Evolutionary conservation across 2,329 filamentous ascomycete genomes (phyloP).

Genomic region (Aulographum hederae): DNA sequence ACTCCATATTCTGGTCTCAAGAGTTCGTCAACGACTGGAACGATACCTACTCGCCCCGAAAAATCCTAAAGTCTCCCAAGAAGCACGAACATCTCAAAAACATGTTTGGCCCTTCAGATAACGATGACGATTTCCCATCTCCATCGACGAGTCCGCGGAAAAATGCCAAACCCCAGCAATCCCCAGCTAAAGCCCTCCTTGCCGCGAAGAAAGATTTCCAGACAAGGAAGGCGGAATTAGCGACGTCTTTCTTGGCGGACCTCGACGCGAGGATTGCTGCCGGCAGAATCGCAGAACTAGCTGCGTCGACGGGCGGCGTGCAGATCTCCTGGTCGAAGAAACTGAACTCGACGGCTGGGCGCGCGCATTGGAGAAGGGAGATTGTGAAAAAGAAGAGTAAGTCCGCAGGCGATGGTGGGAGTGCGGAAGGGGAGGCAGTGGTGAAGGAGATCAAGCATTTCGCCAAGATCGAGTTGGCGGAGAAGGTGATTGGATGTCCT

Average conservation of each 20-base stretch:
- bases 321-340: conserved; percentile 57
- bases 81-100: conserved; percentile 10
- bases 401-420: background rate
- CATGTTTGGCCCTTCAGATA: background rate
- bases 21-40: conserved; percentile 45
- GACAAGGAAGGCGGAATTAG: conserved; percentile 42
- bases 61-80: conserved; percentile 21
- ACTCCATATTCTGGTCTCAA: conserved; percentile 43
- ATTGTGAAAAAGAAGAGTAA: conserved; percentile 17
- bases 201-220: conserved; percentile 2
- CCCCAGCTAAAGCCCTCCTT: conserved; percentile 2
- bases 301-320: conserved; percentile 49
- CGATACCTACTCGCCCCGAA: conserved; percentile 38
- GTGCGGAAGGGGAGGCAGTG: background rate
- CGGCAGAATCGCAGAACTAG: conserved; percentile 39
- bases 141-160: conserved; percentile 3
- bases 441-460: conserved; percentile 34
- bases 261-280: conserved; percentile 48
- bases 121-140: conserved; percentile 1
- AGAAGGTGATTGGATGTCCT: conserved; percentile 69
- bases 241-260: conserved; percentile 44
- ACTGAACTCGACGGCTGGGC: conserved; percentile 62
- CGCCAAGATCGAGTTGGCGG: conserved; percentile 71
- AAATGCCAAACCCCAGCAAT: too few relatives aligned
- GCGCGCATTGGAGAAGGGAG: conserved; percentile 31